Base-by-base conservation (phyloP, 2,329 filamentous ascomycete species). In the Aspergillus fijiensis region DNA sequence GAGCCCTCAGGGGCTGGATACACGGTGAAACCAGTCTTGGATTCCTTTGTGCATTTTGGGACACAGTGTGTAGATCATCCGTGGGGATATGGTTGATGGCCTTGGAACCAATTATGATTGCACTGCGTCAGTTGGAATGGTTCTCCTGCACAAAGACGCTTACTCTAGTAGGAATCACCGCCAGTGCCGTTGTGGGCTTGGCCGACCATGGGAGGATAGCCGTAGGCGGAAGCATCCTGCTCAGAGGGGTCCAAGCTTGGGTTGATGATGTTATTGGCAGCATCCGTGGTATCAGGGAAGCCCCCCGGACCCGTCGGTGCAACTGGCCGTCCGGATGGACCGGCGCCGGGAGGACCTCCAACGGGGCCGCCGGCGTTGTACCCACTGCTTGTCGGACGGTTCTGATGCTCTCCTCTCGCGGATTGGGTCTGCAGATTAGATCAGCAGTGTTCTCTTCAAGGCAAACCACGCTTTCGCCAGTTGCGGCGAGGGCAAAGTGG, bases 361-460 rank as follows among this genome's bases (percentile, higher is more conserved):
- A 75, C 74, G 10, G 74, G 74, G 21, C 75, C 75, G 39, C 76
- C 77, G 53, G 73, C 67, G 50, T 72, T 71, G 65, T 80, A 81
- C 25, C 78, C 79, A 69, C 79, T 81, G 73, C 79, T 80, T 58
- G 79, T 70, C 62, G 82, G 82, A 72, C 85, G 83, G 75, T 81
- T 82, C 76, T 87, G 85, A 74, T 85, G 86, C 63, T 85, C 83
- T 58, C 87, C 87, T 68, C 89, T 83, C 77, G 90, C 89, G 68
- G 91, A 90, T 80, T 95, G 89, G 66, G 90, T 92, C 88, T 94
- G 80, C 81, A 78, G 75, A 74, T 10, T 31, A 39, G 33, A 73
- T 76, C 76, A 76, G 78, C 51, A 45, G 35, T 48, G 31, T 33
- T 27, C 25, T 31, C 31, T 52, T 6, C 31, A 33, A 53, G 27